Conservation (phyloP, 345 rosid species). For the Acer saccharum region DNA sequence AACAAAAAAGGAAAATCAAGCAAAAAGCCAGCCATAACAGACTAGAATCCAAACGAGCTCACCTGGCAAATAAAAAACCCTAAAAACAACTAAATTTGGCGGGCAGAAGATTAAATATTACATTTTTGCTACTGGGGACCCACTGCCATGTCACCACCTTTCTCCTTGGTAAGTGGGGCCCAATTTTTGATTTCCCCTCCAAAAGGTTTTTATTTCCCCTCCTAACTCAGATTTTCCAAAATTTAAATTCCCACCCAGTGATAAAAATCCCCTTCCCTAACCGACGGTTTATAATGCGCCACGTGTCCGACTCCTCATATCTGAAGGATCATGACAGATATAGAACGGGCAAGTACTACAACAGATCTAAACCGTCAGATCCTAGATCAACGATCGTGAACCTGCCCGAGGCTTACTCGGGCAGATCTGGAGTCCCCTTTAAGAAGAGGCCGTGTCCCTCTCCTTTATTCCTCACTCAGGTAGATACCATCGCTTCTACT, state of each 20-base stretch:
- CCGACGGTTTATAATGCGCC: neutral
- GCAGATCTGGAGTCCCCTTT: constrained; percentile 45
- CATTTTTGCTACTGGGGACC: no score
- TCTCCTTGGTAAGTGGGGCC: no score
- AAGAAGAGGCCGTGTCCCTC: constrained; percentile 27
- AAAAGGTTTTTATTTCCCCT: no score
- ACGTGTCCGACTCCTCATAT: neutral
- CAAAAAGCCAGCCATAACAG: no score
- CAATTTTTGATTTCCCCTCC: no score
- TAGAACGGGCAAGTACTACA: constrained; percentile 23
- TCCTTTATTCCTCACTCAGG: constrained; percentile 19
- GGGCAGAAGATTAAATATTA: neutral
- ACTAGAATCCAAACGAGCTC: no score
- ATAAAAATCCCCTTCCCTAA: neutral
- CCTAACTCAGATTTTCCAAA: neutral
- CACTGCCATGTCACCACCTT: neutral
- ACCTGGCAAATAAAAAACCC: neutral
- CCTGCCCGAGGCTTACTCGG: constrained; percentile 27
- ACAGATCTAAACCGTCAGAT: constrained; percentile 29
- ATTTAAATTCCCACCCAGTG: constrained; percentile 22
- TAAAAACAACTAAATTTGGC: neutral
- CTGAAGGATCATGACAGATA: constrained; percentile 18
- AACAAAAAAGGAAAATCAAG: no score
- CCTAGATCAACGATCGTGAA: constrained; percentile 27
- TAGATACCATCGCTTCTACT: neutral